These are phyloP conservation scores for Selenicereus undatus DNA, from an alignment of 148 eudicot genomes.

Conservation along the genomic window DNA sequence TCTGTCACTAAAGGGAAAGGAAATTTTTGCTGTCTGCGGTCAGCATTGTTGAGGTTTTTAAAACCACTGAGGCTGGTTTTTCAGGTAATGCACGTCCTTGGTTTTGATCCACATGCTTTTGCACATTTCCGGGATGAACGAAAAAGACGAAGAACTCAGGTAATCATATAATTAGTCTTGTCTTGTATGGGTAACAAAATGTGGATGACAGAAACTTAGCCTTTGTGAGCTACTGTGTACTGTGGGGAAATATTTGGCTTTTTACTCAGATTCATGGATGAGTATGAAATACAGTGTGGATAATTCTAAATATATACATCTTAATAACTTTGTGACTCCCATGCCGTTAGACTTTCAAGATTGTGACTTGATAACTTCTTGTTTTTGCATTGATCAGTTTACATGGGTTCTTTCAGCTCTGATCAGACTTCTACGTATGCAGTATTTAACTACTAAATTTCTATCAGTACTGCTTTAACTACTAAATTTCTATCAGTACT, in stretches of 20 bases:
- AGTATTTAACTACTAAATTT: background rate
- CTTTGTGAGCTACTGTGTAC: background rate
- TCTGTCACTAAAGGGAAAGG: background rate
- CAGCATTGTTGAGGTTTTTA: constrained; percentile 8
- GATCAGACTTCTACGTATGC: background rate
- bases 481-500: background rate
- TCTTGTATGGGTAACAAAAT: background rate
- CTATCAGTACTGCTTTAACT: background rate
- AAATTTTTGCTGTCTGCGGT: background rate
- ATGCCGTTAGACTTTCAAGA: background rate
- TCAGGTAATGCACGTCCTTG: constrained; percentile 98
- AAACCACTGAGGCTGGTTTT: constrained; percentile 4
- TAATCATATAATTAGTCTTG: constrained; percentile 21
- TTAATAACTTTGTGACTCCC: background rate
- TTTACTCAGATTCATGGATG: background rate
- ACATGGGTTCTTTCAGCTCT: background rate
- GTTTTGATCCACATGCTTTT: constrained; percentile 99
- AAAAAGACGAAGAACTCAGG: constrained; percentile 80
- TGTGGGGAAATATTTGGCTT: background rate
- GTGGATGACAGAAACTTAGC: too few relatives aligned
- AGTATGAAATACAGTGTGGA: background rate
- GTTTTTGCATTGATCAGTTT: background rate
- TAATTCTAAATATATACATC: background rate
- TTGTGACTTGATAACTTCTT: background rate
- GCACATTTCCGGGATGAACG: constrained; percentile 99